Evolutionary conservation across 2,329 filamentous ascomycete genomes (phyloP).

Genomic region (Venturia aucupariae): DNA sequence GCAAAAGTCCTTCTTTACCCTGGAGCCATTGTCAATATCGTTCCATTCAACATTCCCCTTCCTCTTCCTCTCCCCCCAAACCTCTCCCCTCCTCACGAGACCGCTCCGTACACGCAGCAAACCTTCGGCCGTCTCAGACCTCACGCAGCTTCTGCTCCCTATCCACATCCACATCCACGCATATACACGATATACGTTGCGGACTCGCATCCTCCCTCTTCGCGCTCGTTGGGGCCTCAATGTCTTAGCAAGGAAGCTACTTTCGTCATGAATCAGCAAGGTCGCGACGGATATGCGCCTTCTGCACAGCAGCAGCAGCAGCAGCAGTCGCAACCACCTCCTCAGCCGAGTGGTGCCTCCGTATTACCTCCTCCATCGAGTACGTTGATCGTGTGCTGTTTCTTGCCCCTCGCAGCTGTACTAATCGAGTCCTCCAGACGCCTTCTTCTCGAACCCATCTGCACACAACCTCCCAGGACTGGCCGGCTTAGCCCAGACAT

Average conservation of each 20-base stretch:
- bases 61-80: neutral
- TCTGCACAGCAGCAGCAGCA: conserved; percentile 39
- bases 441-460: conserved; percentile 33
- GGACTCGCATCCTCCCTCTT: conserved; percentile 10
- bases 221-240: conserved; percentile 18
- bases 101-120: conserved; percentile 5
- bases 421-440: conserved; percentile 1
- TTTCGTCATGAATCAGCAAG: conserved; percentile 31
- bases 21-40: neutral
- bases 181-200: neutral
- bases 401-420: neutral
- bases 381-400: neutral
- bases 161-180: neutral
- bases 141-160: conserved; percentile 1
- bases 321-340: conserved; percentile 21
- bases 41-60: neutral
- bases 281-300: conserved; percentile 34
- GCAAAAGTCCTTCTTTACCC: neutral
- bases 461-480: conserved; percentile 37
- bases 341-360: neutral
- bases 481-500: conserved; percentile 34
- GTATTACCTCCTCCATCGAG: conserved; percentile 4
- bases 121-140: conserved; percentile 1
- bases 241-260: conserved; percentile 20
- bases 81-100: neutral